These are phyloP conservation scores for Talaromyces liani DNA, from an alignment of 495 filamentous ascomycete genomes.

Conservation along the genomic window DNA sequence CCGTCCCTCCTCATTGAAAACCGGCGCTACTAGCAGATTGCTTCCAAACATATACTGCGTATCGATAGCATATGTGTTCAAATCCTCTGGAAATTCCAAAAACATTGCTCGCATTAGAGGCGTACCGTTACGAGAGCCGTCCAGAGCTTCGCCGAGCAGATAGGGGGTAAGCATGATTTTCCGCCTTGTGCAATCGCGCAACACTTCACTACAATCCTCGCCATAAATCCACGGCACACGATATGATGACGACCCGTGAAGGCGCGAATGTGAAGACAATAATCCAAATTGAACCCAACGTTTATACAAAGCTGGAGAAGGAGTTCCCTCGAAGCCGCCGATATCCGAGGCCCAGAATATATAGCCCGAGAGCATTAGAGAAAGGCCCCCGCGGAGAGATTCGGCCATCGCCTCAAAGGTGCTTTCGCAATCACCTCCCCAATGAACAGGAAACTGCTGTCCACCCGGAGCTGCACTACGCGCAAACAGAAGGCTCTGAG, in stretches of 20 bases:
- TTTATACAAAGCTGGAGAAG: slow-evolving; percentile 63
- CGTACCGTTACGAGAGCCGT: slow-evolving; percentile 35
- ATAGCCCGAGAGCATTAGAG: slow-evolving; percentile 57
- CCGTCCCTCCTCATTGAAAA: slow-evolving; percentile 50
- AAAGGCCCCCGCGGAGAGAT: slow-evolving; percentile 59
- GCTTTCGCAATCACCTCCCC: slow-evolving; percentile 64
- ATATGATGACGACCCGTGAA: slow-evolving; percentile 58
- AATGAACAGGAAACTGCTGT: slow-evolving; percentile 60
- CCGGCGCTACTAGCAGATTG: slow-evolving; percentile 49
- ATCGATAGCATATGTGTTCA: slow-evolving; percentile 53
- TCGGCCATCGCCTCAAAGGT: slow-evolving; percentile 69
- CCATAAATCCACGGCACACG: slow-evolving; percentile 71
- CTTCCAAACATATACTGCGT: slow-evolving; percentile 60
- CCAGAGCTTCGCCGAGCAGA: slow-evolving; percentile 46
- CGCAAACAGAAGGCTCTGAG: slow-evolving; percentile 60
- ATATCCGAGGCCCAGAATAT: slow-evolving; percentile 67
- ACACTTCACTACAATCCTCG: slow-evolving; percentile 49
- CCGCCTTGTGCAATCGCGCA: slow-evolving; percentile 49
- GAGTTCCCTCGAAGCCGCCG: slow-evolving; percentile 64
- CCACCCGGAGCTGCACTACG: slow-evolving; percentile 58
- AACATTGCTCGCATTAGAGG: slow-evolving; percentile 56
- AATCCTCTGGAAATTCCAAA: slow-evolving; percentile 57
- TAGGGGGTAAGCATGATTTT: slow-evolving; percentile 59
- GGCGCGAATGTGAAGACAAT: slow-evolving; percentile 57
- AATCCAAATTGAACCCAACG: slow-evolving; percentile 70